Evolutionary conservation across 148 eudicot species (phyloP), one percentile per base, ranked within the genome.

Genomic region (Polygonum aviculare): DNA sequence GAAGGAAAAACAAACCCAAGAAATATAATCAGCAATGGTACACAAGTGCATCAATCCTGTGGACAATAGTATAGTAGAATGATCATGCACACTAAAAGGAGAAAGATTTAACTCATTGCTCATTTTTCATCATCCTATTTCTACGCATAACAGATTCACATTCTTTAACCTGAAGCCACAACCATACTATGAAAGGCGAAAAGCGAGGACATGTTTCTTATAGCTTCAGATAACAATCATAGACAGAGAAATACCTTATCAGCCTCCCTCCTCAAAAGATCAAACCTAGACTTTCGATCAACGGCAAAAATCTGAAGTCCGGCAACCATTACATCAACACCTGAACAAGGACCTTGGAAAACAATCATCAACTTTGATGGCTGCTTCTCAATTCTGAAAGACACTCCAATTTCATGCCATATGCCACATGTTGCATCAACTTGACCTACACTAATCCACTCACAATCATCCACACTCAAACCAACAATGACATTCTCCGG

Each of bases 381-480:
- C 74, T 87, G 84, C 81, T 89, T 92, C 88, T 94, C 97, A 8
- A 94, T 82, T 76, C 98, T 85, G 75, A 92, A 92, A 49, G 97
- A 92, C 26, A 94, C 98, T 7, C 91, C 93, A 79, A 94, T 69
- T 81, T 94, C 97, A 75, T 90, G 92, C 97, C 97, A 94, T 41
- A 80, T 75, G 70, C 89, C 85, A 82, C 85, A 85, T 60, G 54
- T 84, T 65, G 85, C 75, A 84, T 94, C 92, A 72, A 88, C 88
- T 77, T 90, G 92, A 14, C 96, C 98, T 11, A 91, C 96, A 77
- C 90, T 90, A 19, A 92, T 90, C 98, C 98, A 94, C 65, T 92
- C 87, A 44, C 10, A 44, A 77, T 83, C 80, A 48, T 92, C 98
- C 26, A 92, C 96, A 65, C 87, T 75, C 52, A 94, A 81, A 9